Evolutionary conservation across 2,329 filamentous ascomycete genomes (phyloP).

Genomic region (Aspergillus versicolor): DNA sequence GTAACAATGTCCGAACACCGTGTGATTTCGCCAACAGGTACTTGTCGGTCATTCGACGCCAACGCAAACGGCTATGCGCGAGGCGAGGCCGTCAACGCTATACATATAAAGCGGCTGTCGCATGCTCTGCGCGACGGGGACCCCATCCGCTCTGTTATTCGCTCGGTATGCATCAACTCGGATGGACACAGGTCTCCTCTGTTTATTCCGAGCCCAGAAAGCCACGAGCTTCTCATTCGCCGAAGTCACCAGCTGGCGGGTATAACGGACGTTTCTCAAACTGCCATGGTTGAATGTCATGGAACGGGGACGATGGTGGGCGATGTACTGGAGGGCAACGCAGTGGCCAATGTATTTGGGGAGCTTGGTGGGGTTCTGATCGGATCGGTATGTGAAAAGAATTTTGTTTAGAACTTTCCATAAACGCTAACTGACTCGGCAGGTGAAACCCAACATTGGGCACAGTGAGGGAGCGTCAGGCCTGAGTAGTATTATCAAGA

Average conservation of each 20-base stretch:
- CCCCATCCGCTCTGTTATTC: conserved; percentile 32
- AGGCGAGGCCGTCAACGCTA: conserved; percentile 33
- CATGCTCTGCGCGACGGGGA: conserved; percentile 28
- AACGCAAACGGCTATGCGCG: conserved; percentile 33
- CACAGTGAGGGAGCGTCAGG: conserved; percentile 22
- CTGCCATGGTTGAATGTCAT: conserved; percentile 16
- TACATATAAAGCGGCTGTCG: conserved; percentile 27
- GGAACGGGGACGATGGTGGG: conserved; percentile 11
- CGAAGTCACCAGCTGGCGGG: not conserved
- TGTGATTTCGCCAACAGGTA: conserved; percentile 33
- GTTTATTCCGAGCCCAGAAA: conserved; percentile 9
- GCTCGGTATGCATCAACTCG: conserved; percentile 21
- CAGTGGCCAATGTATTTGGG: conserved; percentile 10
- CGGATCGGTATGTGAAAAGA: conserved; percentile 11
- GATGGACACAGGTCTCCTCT: conserved; percentile 24
- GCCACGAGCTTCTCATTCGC: conserved; percentile 12
- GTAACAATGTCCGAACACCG: conserved; percentile 30
- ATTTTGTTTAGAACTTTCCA: not conserved
- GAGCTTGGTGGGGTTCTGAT: conserved; percentile 11
- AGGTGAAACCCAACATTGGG: conserved; percentile 24
- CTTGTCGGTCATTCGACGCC: conserved; percentile 28
- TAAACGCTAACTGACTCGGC: not conserved
- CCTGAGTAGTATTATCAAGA: conserved; percentile 21
- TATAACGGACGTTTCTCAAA: conserved; percentile 8
- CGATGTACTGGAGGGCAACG: not conserved